Evolutionary conservation across 208 protist genomes (phyloP).

Genomic region (Porcisia deanei): DNA sequence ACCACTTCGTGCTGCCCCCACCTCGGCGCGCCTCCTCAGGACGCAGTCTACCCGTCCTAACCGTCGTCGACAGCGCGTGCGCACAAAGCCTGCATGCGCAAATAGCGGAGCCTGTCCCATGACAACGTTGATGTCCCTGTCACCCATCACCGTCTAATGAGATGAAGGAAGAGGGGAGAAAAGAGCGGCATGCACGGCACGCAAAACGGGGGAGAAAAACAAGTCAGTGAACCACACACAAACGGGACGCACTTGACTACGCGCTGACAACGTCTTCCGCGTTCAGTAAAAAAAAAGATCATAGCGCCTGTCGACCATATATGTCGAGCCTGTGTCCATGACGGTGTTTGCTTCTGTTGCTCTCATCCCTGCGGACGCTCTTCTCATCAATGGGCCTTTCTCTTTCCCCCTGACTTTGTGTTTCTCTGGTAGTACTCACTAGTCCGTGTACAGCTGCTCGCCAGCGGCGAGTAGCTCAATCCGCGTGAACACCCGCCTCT

Average conservation of each 20-base stretch:
- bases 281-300: background rate
- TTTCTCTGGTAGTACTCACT: constrained; percentile 3
- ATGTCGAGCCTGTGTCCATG: background rate
- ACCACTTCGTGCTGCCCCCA: too few relatives aligned
- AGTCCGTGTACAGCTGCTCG: constrained; percentile 40
- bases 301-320: background rate
- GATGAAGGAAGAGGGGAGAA: too few relatives aligned
- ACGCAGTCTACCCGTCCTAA: too few relatives aligned
- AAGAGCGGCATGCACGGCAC: background rate
- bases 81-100: too few relatives aligned
- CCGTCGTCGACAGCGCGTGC: too few relatives aligned
- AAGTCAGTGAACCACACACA: background rate
- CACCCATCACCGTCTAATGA: too few relatives aligned
- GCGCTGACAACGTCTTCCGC: background rate
- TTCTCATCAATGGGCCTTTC: background rate
- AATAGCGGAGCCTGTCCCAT: too few relatives aligned
- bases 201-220: background rate
- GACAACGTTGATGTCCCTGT: too few relatives aligned
- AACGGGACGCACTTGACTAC: background rate
- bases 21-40: too few relatives aligned
- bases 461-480: constrained; percentile 46
- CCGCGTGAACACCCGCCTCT: constrained; percentile 46
- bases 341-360: background rate
- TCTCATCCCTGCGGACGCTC: background rate
- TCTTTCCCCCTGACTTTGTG: background rate